These are phyloP conservation scores for Agastache rugosa DNA, from an alignment of 257 asterid species.

Conservation along the genomic window DNA sequence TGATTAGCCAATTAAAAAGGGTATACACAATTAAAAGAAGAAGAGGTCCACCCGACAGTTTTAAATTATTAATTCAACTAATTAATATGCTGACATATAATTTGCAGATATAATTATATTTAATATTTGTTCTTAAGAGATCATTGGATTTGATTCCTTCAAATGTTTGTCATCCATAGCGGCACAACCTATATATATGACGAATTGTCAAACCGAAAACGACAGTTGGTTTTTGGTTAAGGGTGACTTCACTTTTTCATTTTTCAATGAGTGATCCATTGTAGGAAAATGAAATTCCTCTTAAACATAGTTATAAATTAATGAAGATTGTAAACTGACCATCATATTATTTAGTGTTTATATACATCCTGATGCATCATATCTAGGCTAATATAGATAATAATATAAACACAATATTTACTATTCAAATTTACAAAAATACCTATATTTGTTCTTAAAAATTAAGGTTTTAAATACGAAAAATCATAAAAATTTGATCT, in stretches of 20 bases:
- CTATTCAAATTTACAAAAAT: no score
- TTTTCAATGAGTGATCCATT: no score
- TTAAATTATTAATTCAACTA: background rate
- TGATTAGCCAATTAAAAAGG: background rate
- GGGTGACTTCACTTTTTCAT: constrained; percentile 29
- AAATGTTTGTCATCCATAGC: background rate
- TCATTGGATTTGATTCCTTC: constrained; percentile 11
- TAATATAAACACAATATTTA: no score
- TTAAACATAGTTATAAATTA: no score
- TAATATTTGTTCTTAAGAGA: background rate
- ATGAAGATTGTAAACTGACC: no score
- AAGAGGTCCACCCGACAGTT: background rate
- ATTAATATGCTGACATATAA: background rate
- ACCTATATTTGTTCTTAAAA: no score
- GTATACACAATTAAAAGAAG: background rate
- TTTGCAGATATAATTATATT: background rate
- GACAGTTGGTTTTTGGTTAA: constrained; percentile 38
- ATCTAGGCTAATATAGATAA: no score
- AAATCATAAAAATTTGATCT: no score
- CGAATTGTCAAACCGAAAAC: constrained; percentile 36
- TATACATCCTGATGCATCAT: no score
- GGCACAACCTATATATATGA: background rate
- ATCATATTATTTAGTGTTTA: no score
- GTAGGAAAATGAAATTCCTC: no score
- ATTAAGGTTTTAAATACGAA: no score